Evolutionary conservation across 805 yeast species (phyloP), one percentile per base, ranked within the genome.

Genomic region (Lipomyces yamanashiensis): DNA sequence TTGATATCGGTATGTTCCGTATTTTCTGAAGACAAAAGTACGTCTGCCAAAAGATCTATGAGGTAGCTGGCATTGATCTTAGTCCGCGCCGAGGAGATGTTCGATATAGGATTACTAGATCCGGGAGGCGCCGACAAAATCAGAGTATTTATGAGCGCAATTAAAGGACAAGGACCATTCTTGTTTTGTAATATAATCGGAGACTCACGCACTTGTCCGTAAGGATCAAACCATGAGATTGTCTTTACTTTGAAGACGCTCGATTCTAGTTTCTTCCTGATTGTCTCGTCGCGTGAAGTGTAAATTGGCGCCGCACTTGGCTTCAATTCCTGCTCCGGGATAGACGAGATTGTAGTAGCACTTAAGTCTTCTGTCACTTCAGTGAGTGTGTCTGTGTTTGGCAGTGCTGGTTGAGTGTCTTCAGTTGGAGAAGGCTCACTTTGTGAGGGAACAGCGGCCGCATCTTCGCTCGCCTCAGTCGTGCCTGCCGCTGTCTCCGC

Each of bases 121-220:
- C 65, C 63, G 15, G 63, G 71, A 7, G 72, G 70, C 13, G 81
- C 81, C 2, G 85, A 77, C 19, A 92, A 74, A 7, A 90, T 73
- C 15, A 92, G 73, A 0, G 90, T 83, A 73, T 92, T 92, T 54
- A 85, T 81, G 47, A 92, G 76, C 0, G 97, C 92, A 13, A 92
- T 81, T 44, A 92, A 75, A 1, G 96, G 96, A 73, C 97, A 92
- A 0, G 97, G 96, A 0, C 97, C 97, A 71, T 91, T 90, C 54
- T 77, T 79, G 66, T 90, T 89, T 77, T 92, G 97, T 21, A 90
- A 75, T 2, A 92, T 76, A 40, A 92, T 84, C 0, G 76, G 63
- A 1, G 66, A 56, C 37, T 51, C 49, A 5, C 69, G 63, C 9
- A 51, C 39, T 36, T 36, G 54, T 9, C 62, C 64, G 45, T 48